These are phyloP conservation scores for Gossypium longicalyx DNA, from an alignment of 345 rosid species.

Conservation along the genomic window DNA sequence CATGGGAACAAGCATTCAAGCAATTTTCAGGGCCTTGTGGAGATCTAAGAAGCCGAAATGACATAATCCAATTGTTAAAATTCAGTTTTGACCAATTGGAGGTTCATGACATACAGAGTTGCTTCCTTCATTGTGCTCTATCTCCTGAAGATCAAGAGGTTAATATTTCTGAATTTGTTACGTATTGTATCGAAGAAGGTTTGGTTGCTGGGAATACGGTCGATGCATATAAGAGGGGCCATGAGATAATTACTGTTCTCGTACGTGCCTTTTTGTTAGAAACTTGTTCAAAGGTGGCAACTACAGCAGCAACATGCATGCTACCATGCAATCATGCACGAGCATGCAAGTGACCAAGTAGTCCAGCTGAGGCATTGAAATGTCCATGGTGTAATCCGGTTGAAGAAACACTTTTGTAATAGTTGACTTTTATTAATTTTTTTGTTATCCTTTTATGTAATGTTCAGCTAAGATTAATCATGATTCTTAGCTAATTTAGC, in stretches of 20 bases:
- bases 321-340: no score
- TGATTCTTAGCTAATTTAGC: no score
- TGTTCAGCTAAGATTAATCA: no score
- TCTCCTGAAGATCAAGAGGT: slow-evolving; percentile 13
- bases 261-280: slow-evolving; percentile 18
- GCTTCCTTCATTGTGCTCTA: slow-evolving; percentile 27
- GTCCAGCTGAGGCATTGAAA: no score
- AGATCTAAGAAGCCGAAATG: background rate
- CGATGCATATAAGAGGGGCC: slow-evolving; percentile 13
- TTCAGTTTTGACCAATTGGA: slow-evolving; percentile 21
- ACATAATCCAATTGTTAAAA: background rate
- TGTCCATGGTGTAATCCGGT: no score
- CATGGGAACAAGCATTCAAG: slow-evolving; percentile 22
- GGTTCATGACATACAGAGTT: slow-evolving; percentile 10
- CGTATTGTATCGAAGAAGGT: slow-evolving; percentile 21
- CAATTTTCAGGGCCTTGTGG: slow-evolving; percentile 5
- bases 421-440: no score
- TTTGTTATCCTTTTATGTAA: no score
- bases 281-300: no score
- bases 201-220: slow-evolving; percentile 8
- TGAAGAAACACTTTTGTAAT: no score
- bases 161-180: slow-evolving; percentile 8
- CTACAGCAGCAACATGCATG: no score
- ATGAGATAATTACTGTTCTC: slow-evolving; percentile 20
- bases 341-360: no score